Conservation (phyloP, 345 rosid species). For the Mercurialis annua region DNA sequence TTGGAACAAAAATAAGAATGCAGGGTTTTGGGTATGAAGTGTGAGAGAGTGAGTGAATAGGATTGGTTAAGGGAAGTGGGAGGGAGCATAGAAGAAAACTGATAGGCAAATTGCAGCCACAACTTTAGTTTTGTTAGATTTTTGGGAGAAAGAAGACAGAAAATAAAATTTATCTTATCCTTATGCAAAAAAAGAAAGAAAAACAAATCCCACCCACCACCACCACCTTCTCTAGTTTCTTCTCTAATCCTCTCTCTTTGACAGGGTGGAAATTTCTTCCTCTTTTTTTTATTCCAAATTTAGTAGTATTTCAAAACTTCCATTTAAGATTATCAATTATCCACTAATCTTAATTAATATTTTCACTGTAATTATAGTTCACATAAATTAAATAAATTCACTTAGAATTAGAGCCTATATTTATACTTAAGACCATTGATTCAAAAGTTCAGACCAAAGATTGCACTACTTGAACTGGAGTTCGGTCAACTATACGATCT, state of each 20-base stretch:
- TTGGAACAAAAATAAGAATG: slow-evolving; percentile 17
- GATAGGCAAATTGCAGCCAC: slow-evolving; percentile 59
- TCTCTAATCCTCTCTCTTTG: slow-evolving; percentile 33
- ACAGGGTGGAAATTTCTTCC: slow-evolving; percentile 29
- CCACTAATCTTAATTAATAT: too few species aligned
- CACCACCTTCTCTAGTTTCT: slow-evolving; percentile 37
- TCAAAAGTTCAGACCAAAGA: too few species aligned
- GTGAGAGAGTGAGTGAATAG: slow-evolving; percentile 25
- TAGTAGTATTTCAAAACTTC: background rate
- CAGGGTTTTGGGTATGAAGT: background rate
- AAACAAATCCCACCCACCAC: slow-evolving; percentile 34
- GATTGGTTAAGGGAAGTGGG: slow-evolving; percentile 34
- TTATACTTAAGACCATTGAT: too few species aligned
- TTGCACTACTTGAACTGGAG: too few species aligned
- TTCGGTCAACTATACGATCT: too few species aligned
- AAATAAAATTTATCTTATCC: slow-evolving; percentile 21
- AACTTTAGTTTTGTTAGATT: slow-evolving; percentile 34
- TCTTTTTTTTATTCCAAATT: background rate
- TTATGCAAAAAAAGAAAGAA: slow-evolving; percentile 27
- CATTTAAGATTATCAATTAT: too few species aligned
- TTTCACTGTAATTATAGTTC: too few species aligned
- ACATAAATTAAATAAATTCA: too few species aligned
- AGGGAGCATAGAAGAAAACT: slow-evolving; percentile 27
- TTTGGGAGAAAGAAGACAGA: too few species aligned
- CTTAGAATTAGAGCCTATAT: too few species aligned